Evolutionary conservation across 805 yeast genomes (phyloP), one percentile per base, ranked within the genome.

Genomic region (Sugiyamaella valdiviana): DNA sequence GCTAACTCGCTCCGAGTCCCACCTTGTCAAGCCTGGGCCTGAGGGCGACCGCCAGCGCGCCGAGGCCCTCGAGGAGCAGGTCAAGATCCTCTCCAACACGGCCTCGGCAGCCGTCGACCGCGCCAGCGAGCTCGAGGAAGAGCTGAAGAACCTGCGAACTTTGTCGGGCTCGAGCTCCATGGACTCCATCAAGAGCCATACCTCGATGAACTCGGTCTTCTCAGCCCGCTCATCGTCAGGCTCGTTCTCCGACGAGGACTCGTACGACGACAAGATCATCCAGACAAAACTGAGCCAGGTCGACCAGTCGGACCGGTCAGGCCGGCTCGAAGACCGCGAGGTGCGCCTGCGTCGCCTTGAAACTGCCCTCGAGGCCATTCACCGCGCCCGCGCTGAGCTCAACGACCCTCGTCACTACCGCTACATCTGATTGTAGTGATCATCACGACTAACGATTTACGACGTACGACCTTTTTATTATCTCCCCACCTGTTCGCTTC

Each of bases 21-120:
- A 45, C 29, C 45, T 52, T 7, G 56, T 55, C 17, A 41, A 36
- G 44, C 61, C 62, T 0, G 62, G 62, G 2, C 29, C 50, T 19
- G 58, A 56, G 37, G 62, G 62, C 6, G 62, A 58, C 29, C 39
- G 44, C 32, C 45, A 54, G 35, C 45, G 62, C 23, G 54, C 58
- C 2, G 49, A 45, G 14, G 55, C 53, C 4, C 49, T 58, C 14
- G 62, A 58, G 24, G 53, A 56, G 21, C 62, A 58, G 37, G 50
- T 58, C 41, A 44, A 56, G 41, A 44, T 50, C 7, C 45, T 58
- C 22, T 53, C 62, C 1, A 44, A 44, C n/a, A 51, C 58, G 1
- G 61, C 61, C 4, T 49, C 61, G 2, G 46, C 51, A 16, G 63
- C 61, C 6, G 55, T 56, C 9, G 62, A 52, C 38, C 32, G 56